Evolutionary conservation across 2,329 filamentous ascomycete genomes (phyloP).

Genomic region (Ophiostoma himal-ulmi): DNA sequence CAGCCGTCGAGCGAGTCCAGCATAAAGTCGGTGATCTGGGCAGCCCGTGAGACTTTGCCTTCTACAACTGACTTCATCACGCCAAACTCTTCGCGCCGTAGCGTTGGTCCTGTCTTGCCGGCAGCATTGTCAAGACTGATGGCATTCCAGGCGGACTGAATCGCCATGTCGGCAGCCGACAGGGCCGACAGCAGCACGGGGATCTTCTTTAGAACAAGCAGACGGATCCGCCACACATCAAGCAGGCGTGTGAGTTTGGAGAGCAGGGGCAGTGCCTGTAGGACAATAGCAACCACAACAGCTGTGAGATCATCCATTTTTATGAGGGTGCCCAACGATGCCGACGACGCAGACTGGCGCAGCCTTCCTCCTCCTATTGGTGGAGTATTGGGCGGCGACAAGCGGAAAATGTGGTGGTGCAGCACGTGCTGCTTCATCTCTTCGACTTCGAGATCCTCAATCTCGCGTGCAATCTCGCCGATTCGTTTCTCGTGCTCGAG

Average conservation of each 20-base stretch:
- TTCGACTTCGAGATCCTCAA: slow-evolving; percentile 69
- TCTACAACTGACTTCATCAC: slow-evolving; percentile 61
- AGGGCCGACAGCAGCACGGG: slow-evolving; percentile 63
- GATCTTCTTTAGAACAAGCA: slow-evolving; percentile 67
- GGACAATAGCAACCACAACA: slow-evolving; percentile 80
- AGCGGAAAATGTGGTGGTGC: slow-evolving; percentile 66
- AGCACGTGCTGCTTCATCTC: slow-evolving; percentile 86
- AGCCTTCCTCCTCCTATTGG: neutral
- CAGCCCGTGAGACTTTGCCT: slow-evolving; percentile 62
- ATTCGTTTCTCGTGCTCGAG: slow-evolving; percentile 64
- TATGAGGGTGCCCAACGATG: slow-evolving; percentile 47
- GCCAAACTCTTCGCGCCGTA: slow-evolving; percentile 43
- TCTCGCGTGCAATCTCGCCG: slow-evolving; percentile 63
- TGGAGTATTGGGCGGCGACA: slow-evolving; percentile 47
- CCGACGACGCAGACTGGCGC: slow-evolving; percentile 34
- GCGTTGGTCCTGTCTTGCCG: slow-evolving; percentile 26
- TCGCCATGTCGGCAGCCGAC: slow-evolving; percentile 57
- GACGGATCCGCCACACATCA: slow-evolving; percentile 68
- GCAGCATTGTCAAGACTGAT: slow-evolving; percentile 35
- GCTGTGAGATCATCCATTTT: slow-evolving; percentile 85
- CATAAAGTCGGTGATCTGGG: slow-evolving; percentile 72
- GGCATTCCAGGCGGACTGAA: slow-evolving; percentile 61
- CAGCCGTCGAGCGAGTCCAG: slow-evolving; percentile 80
- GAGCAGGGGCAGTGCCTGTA: slow-evolving; percentile 80
- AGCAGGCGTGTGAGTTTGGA: slow-evolving; percentile 68